Base-by-base conservation (phyloP, 2,329 filamentous ascomycete species). In the Fusarium mundagurra region DNA sequence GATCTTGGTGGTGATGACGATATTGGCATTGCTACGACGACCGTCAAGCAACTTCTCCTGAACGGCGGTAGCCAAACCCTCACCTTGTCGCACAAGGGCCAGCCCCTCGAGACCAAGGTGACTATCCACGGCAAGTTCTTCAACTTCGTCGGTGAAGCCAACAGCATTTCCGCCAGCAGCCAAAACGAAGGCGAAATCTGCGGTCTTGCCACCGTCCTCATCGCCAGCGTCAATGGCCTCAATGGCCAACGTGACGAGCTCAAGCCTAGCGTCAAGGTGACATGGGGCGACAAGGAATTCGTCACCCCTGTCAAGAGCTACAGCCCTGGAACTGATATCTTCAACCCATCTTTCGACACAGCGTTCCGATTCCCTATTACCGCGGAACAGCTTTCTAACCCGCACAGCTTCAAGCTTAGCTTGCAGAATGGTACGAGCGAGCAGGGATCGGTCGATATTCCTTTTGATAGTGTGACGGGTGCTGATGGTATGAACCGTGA, bases 231-330 rank as follows among this genome's bases (percentile, higher is more conserved):
- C 9, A 45, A 20, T 8, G 75, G 76, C 1, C 59, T 78, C 0
- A 59, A 65, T 14, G 76, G 76, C 1, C 76, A 78, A 12, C 76
- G 76, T 34, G 76, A 78, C 6, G 76, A 78, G 36, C 76, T 78
- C 55, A 77, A 76, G 38, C 76, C 76, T 0, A 76, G 73, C 50
- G 76, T 78, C 14, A 78, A 78, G 54, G 73, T 78, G 0, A 59
- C 60, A 2, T 77, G 75, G 76, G 76, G 76, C 4, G 66, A 76
- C 54, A 77, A 77, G 59, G 76, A 78, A 9, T 77, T 75, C 4
- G 67, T 59, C 36, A 78, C 76, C 0, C 69, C 76, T 7, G 65
- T 36, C 20, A 78, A 78, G 69, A 72, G 66, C 16, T 78, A 78
- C 27, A 67, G 53, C 20, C 76, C 75, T 0, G 76, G 76, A n/a